Evolutionary conservation across 176 grass and related monocot genomes (phyloP).

Genomic region (Sorghum bicolor): Sorghum_bicolor_NCBIv3 NC_012878.2:54227501-54228000

Average conservation of each 20-base stretch:
- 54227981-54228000: conserved; percentile 19
- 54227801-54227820: conserved; percentile 66
- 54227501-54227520: background rate
- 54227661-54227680: background rate
- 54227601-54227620: background rate
- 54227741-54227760: conserved; percentile 12
- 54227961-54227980: background rate
- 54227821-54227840: conserved; percentile 69
- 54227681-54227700: conserved; percentile 1
- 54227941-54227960: background rate
- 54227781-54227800: conserved; percentile 97
- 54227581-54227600: conserved; percentile 4
- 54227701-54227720: background rate
- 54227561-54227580: background rate
- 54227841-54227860: conserved; percentile 74
- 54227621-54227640: conserved; percentile 14
- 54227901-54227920: conserved; percentile 89
- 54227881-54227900: conserved; percentile 85
- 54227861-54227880: conserved; percentile 64
- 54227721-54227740: conserved; percentile 10
- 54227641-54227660: background rate
- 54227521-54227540: background rate
- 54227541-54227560: background rate
- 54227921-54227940: conserved; percentile 98
- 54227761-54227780: conserved; percentile 44